These are phyloP conservation scores for Zasmidium cellare DNA, from an alignment of 2,329 filamentous ascomycete genomes.

Conservation along the genomic window DNA sequence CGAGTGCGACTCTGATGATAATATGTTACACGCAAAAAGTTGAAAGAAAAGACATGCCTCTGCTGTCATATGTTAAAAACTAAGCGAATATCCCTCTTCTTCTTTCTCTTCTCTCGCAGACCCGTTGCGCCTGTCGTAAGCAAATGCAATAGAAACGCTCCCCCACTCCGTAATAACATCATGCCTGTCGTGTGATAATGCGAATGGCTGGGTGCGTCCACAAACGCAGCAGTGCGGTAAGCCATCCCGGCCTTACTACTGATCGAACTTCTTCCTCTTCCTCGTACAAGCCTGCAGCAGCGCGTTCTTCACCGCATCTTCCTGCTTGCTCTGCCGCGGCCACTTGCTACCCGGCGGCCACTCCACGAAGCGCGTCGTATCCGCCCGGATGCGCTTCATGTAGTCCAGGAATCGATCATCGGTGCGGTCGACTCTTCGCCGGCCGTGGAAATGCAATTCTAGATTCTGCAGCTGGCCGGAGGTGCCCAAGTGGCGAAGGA, in stretches of 20 bases:
- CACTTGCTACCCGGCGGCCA: conserved; percentile 27
- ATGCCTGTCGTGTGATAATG: neutral
- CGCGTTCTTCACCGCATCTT: conserved; percentile 31
- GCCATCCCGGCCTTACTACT: neutral
- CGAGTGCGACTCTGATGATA: too few species aligned
- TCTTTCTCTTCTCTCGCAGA: too few species aligned
- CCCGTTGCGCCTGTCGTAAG: too few species aligned
- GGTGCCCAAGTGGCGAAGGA: conserved; percentile 44
- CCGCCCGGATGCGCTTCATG: conserved; percentile 46
- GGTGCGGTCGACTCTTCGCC: conserved; percentile 31
- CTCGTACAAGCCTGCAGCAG: conserved; percentile 28
- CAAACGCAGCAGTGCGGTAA: too few species aligned
- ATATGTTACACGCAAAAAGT: too few species aligned
- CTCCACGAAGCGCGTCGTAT: conserved; percentile 39
- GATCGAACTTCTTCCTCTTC: conserved; percentile 26
- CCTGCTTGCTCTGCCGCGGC: conserved; percentile 36
- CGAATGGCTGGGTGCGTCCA: neutral
- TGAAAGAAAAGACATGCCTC: too few species aligned
- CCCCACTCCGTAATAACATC: too few species aligned
- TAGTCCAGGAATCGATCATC: conserved; percentile 48
- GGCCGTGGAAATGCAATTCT: conserved; percentile 45
- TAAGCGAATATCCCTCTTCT: too few species aligned
- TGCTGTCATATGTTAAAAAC: too few species aligned
- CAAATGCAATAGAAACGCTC: too few species aligned
- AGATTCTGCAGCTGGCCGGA: conserved; percentile 45